Evolutionary conservation across 1,284 basidiomycete genomes (phyloP).

Genomic region (Pascua guehoae): DNA sequence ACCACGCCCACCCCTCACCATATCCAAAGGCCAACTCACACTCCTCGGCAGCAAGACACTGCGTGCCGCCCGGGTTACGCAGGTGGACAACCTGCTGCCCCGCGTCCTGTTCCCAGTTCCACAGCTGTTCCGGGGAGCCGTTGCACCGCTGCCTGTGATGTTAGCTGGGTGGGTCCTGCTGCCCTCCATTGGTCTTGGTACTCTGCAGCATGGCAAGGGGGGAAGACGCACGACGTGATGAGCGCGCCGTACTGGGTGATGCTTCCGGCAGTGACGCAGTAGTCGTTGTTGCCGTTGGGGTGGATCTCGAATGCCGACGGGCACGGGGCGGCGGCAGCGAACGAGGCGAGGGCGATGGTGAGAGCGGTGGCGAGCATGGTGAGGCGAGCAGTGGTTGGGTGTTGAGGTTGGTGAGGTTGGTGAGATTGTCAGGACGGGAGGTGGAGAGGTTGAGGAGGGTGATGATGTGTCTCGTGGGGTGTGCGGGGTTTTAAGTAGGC

Average conservation of each 20-base stretch:
- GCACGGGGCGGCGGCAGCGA: not conserved
- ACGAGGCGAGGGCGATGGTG: not conserved
- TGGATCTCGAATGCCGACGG: slow-evolving; percentile 6
- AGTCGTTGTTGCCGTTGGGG: slow-evolving; percentile 5
- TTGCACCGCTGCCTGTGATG: not conserved
- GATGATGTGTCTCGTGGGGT: too few relatives aligned
- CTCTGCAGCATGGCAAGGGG: too few relatives aligned
- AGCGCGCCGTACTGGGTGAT: too few relatives aligned
- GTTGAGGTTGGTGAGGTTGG: too few relatives aligned
- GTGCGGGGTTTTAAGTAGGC: too few relatives aligned
- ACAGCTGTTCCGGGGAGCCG: slow-evolving; percentile 4
- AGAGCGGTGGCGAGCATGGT: not conserved
- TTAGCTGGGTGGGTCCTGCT: too few relatives aligned
- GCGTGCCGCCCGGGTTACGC: not conserved
- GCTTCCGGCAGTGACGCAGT: slow-evolving; percentile 4
- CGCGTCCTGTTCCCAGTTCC: not conserved
- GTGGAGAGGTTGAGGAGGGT: too few relatives aligned
- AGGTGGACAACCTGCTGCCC: slow-evolving; percentile 1
- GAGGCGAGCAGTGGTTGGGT: too few relatives aligned
- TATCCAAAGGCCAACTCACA: not conserved
- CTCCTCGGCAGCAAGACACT: slow-evolving; percentile 6
- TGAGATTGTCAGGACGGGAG: too few relatives aligned
- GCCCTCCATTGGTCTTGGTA: too few relatives aligned
- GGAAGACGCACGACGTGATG: too few relatives aligned
- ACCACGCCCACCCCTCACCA: too few relatives aligned